Evolutionary conservation across 495 filamentous ascomycete species (phyloP), one percentile per base, ranked within the genome.

Genomic region (Tuber calosporum): DNA sequence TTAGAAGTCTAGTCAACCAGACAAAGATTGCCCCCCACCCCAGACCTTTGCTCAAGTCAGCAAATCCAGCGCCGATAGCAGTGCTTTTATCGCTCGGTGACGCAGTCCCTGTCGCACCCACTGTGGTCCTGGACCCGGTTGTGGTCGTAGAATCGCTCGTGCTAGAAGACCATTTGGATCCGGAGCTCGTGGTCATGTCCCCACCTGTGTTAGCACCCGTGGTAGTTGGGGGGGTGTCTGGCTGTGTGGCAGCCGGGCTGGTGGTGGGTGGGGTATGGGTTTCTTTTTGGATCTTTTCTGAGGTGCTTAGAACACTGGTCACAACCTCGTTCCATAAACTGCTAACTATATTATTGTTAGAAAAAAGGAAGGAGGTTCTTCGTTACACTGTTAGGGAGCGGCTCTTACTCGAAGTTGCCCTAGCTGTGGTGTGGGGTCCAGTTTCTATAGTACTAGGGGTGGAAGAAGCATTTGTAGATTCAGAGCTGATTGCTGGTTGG

Each of bases 1-100:
- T 74, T 38, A 77, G 42, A 62, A 72, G 42, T 19, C 76, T 69
- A 42, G 70, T 68, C 30, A 77, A 77, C 26, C 53, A 70, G 62
- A 69, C 37, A 40, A 73, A 69, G 45, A 77, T 17, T 20, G 68
- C 53, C 13, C 70, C 41, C 53, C 69, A 73, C 41, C 48, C 70
- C 17, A 77, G 41, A 15, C 74, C 42, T n/a, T 68, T 48, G 30
- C 68, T 66, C 73, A 75, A 69, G 38, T 70, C 68, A 30, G 30
- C 69, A 71, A 72, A 34, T 26, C 43, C 42, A 36, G 66, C 62
- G 34, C 75, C 71, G 67, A 70, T 77, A 74, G 72, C 76, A n/a
- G 74, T 72, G 37, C 73, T 76, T 36, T 48, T 69, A 40, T 77
- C 36, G 40, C 66, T 68, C 17, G 69, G 75, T 19, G 75, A 40